phyloP scores from a whole-genome alignment of 2,329 filamentous ascomycete genomes.

The Beauveria brongniartii region DNA sequence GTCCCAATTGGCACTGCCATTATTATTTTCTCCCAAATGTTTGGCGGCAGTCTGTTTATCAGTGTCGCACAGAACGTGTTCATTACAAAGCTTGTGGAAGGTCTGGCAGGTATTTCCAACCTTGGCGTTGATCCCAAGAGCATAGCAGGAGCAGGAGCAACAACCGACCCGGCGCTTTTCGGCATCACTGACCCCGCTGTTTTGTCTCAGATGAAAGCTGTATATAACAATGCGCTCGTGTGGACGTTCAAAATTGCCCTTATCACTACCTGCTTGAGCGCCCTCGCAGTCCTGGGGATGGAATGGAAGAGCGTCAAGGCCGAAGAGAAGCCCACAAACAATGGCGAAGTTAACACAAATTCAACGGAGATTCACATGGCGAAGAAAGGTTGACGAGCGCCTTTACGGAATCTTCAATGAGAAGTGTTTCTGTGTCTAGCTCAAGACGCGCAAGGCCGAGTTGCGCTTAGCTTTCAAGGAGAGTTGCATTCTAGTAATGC shows the following conservation, averaged over 20 bases:
- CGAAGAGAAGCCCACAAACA: neutral
- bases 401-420: too few relatives aligned
- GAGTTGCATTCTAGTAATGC: too few relatives aligned
- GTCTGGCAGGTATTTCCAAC: neutral
- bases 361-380: neutral
- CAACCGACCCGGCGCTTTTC: neutral
- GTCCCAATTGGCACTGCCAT: constrained; percentile 14
- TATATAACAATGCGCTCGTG: neutral
- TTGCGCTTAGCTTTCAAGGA: too few relatives aligned
- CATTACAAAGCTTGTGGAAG: neutral
- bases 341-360: neutral
- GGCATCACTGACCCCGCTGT: neutral
- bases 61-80: constrained; percentile 15
- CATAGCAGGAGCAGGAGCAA: neutral
- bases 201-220: neutral
- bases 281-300: neutral
- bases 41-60: constrained; percentile 13
- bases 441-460: too few relatives aligned
- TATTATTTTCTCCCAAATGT: constrained; percentile 9
- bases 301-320: neutral
- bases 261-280: neutral
- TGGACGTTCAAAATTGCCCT: neutral
- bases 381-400: too few relatives aligned
- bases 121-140: neutral
- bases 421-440: too few relatives aligned